These are phyloP conservation scores for Alternaria novae-zelandiae DNA, from an alignment of 2,329 filamentous ascomycete genomes.

Conservation along the genomic window DNA sequence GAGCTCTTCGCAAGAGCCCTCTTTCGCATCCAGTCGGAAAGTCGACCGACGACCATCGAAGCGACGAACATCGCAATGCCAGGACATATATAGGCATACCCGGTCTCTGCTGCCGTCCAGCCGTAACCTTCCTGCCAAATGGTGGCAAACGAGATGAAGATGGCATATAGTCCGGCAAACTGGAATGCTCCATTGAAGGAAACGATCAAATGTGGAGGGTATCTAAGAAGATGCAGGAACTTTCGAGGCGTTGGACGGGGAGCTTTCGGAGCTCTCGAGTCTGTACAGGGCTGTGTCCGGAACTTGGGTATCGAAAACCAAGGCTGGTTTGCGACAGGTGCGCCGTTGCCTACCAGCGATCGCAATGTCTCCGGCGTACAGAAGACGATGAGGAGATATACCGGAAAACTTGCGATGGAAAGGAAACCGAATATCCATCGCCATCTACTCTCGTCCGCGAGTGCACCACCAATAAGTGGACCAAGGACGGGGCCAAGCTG, in stretches of 20 bases:
- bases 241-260: slow-evolving; percentile 32
- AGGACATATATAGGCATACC: slow-evolving; percentile 48
- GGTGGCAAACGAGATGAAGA: slow-evolving; percentile 34
- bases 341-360: slow-evolving; percentile 54
- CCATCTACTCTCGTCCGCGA: slow-evolving; percentile 48
- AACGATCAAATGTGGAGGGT: slow-evolving; percentile 39
- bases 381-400: slow-evolving; percentile 43
- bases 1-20: slow-evolving; percentile 30
- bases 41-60: slow-evolving; percentile 48
- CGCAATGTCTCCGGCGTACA: slow-evolving; percentile 57
- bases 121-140: slow-evolving; percentile 40
- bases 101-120: slow-evolving; percentile 44
- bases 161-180: slow-evolving; percentile 36
- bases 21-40: slow-evolving; percentile 49
- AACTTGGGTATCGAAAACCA: slow-evolving; percentile 37
- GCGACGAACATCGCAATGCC: slow-evolving; percentile 44
- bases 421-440: slow-evolving; percentile 55
- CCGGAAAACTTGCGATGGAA: slow-evolving; percentile 31
- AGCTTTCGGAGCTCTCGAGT: slow-evolving; percentile 24
- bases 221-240: slow-evolving; percentile 33
- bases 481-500: slow-evolving; percentile 55
- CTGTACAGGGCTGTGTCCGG: slow-evolving; percentile 27
- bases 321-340: slow-evolving; percentile 30
- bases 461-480: slow-evolving; percentile 52
- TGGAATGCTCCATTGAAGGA: slow-evolving; percentile 36